Evolutionary conservation across 2,329 filamentous ascomycete genomes (phyloP), one percentile per base, ranked within the genome.

Genomic region (Cytospora chrysosperma): DNA sequence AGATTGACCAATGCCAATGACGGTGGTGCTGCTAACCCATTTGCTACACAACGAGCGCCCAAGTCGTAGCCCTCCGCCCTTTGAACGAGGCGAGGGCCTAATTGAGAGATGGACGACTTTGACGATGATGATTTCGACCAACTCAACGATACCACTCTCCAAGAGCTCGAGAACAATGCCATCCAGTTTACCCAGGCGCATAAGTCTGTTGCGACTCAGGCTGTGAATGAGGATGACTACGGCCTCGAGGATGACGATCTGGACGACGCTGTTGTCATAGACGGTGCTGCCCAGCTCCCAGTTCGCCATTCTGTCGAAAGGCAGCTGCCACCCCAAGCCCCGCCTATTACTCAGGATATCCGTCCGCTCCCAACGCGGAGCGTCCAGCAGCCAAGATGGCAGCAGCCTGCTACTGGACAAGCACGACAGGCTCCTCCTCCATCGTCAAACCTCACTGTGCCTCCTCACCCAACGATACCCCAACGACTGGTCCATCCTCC

Each of bases 61-160:
- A 49, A 17, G 43, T 32, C 28, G 32, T 26, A 21, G 4, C 17
- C 26, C 49, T 32, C 28, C 28, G 30, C 15, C 40, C 32, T 51
- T 34, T 26, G 15, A 27, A 49, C 59, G 24, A 34, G 56, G 26
- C 53, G 24, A 43, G 34, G 53, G 47, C 52, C 32, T 54, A 51
- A 61, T 61, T 61, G 61, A 52, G 40, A 43, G n/a, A 82, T 82
- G 76, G 85, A 87, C 76, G 82, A 85, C 66, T 88, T 86, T 71
- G 85, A 81, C 64, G 87, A 88, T 72, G 86, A 88, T 71, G 85
- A 81, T 65, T 79, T 90, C 68, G 85, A 89, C 72, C 79, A 82
- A 49, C 76, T 89, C 50, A 83, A 86, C 67, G 79, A 82, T 66
- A 81, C 82, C 67, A 78, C 79, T 54, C 76, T 89, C 4, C 79